Base-by-base conservation (phyloP, 2,329 filamentous ascomycete genomes). In the Incumbomyces delicatus region DNA sequence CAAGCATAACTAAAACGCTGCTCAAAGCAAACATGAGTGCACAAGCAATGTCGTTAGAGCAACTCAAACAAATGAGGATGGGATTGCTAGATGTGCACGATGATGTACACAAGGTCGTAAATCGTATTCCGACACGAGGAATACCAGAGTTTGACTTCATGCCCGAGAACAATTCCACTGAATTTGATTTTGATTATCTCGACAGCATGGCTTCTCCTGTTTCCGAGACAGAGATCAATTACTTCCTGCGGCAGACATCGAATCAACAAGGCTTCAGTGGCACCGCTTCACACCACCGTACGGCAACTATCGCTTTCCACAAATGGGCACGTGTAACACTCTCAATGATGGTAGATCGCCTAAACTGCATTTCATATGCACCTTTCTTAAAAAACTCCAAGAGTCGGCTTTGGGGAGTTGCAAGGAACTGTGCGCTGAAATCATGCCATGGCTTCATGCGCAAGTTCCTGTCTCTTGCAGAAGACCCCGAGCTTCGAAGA, bases 401-500 rank as follows among this genome's bases (percentile, higher is more conserved):
- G 46, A 71, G 68, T 53, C 65, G 67, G 22, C 63, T 72, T 16
- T 72, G 69, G 69, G 63, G 62, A 7, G 59, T 63, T n/a, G 68
- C 66, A 17, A 62, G 69, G 42, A 67, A 71, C 47, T 69, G 68
- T 48, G 69, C 69, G 7, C 57, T 72, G 33, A 68, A 66, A 13
- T 66, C 68, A 49, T 71, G 68, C 42, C 68, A 71, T 54, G 66
- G 66, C 1, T 72, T 70, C 44, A 68, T 72, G 66, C 63, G 69
- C 39, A 72, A 72, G 42, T 72, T 72, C 43, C 66, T 71, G 16
- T 63, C 63, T n/a, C 57, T 72, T 18, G 68, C 67, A 3, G 67
- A 66, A 2, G 68, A 71, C 51, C 63, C 68, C 16, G 67, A 69
- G 39, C 67, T 72, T 35, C 66, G 71, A 49, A 67, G 67, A 0